These are phyloP conservation scores for Eucalyptus decipiens DNA, from an alignment of 345 rosid genomes.

Conservation along the genomic window DNA sequence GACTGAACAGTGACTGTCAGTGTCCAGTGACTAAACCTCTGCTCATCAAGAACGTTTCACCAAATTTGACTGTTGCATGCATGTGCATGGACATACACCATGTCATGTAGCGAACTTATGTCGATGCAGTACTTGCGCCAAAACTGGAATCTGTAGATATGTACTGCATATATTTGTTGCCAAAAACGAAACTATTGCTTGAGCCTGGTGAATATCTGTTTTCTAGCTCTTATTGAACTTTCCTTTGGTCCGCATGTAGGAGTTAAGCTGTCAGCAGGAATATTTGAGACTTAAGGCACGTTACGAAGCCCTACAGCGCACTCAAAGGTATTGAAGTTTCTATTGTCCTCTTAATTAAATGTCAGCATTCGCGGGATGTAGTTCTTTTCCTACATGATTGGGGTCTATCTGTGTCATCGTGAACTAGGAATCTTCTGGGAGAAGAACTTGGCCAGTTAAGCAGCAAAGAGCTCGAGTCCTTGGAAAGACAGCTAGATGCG, in stretches of 20 bases:
- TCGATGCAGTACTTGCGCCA: neutral
- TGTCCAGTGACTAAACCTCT: neutral
- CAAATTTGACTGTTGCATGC: neutral
- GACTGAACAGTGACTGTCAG: neutral
- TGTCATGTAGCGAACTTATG: neutral
- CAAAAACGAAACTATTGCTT: neutral
- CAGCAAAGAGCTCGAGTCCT: slow-evolving; percentile 89
- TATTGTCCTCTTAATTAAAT: neutral
- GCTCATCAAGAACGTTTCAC: neutral
- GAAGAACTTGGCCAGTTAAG: slow-evolving; percentile 86
- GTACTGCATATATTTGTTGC: neutral
- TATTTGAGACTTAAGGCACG: slow-evolving; percentile 93
- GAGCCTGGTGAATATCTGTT: neutral
- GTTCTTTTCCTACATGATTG: neutral
- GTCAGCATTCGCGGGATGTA: neutral
- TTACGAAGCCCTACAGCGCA: slow-evolving; percentile 68
- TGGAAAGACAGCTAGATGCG: slow-evolving; percentile 86
- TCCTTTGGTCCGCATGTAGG: slow-evolving; percentile 16
- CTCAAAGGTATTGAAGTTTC: slow-evolving; percentile 43
- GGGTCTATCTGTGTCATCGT: neutral
- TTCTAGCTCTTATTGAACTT: neutral
- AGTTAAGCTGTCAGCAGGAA: slow-evolving; percentile 89
- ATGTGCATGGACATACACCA: neutral
- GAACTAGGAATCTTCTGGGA: slow-evolving; percentile 69
- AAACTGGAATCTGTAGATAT: neutral